These are phyloP conservation scores for Fusarium lyarnte DNA, from an alignment of 2,329 filamentous ascomycete species.

Conservation along the genomic window DNA sequence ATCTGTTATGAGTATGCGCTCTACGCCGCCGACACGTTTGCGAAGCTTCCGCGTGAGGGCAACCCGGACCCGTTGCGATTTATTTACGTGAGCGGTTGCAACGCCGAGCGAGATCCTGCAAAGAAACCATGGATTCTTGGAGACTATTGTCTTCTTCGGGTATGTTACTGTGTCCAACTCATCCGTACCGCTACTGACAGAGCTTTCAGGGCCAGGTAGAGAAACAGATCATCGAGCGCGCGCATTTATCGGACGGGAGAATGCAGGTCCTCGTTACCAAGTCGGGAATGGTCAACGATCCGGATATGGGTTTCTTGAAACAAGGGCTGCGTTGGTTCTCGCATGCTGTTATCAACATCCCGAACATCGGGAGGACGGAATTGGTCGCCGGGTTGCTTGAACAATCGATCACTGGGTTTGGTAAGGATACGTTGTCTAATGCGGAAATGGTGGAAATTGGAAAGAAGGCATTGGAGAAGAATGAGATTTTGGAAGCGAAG, in stretches of 20 bases:
- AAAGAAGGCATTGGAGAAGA: slow-evolving; percentile 1
- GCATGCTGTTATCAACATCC: slow-evolving; percentile 41
- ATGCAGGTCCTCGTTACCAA: slow-evolving; percentile 54
- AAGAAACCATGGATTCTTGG: slow-evolving; percentile 52
- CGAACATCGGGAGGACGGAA: slow-evolving; percentile 49
- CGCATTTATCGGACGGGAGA: slow-evolving; percentile 48
- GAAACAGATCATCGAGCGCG: slow-evolving; percentile 53
- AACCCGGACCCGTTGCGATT: slow-evolving; percentile 54
- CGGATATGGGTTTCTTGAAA: slow-evolving; percentile 5
- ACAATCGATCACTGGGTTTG: slow-evolving; percentile 56
- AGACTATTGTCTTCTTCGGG: slow-evolving; percentile 59
- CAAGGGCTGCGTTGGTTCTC: slow-evolving; percentile 13
- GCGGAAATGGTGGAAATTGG: slow-evolving; percentile 54
- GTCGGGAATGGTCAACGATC: slow-evolving; percentile 52
- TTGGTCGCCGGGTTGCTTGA: slow-evolving; percentile 56
- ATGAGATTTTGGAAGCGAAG: not conserved
- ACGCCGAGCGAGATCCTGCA: slow-evolving; percentile 55
- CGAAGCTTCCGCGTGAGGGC: slow-evolving; percentile 35
- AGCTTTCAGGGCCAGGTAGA: slow-evolving; percentile 58
- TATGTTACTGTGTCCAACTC: slow-evolving; percentile 40
- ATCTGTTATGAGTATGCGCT: slow-evolving; percentile 52
- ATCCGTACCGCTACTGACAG: too few relatives aligned
- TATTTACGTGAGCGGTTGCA: slow-evolving; percentile 59
- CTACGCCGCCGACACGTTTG: slow-evolving; percentile 49
- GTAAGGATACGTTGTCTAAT: slow-evolving; percentile 56